phyloP scores from a whole-genome alignment of 192 early-diverging fungal genomes.

The Podila verticillata region DNA sequence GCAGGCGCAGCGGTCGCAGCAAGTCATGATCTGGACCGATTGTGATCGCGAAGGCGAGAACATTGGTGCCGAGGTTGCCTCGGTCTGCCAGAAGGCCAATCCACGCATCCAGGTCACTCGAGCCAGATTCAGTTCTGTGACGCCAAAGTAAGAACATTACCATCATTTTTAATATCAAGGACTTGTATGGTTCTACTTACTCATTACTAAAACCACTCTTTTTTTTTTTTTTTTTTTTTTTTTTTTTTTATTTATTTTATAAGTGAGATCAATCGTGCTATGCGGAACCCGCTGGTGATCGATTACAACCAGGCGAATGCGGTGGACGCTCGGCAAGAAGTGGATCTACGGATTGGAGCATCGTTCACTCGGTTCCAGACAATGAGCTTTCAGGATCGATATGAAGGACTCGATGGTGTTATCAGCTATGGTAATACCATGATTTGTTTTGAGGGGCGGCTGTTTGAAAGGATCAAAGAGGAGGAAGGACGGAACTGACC shows the following conservation, averaged over 20 bases:
- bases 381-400: constrained; percentile 65
- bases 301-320: constrained; percentile 81
- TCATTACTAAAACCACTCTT: too few species aligned
- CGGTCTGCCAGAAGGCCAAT: constrained; percentile 73
- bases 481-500: neutral
- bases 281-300: constrained; percentile 73
- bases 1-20: constrained; percentile 67
- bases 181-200: too few species aligned
- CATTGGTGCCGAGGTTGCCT: constrained; percentile 87
- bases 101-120: constrained; percentile 74
- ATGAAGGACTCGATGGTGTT: constrained; percentile 61
- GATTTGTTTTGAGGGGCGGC: neutral
- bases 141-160: constrained; percentile 62
- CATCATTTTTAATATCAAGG: neutral
- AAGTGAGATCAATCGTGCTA: constrained; percentile 83
- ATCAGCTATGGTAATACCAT: constrained; percentile 81
- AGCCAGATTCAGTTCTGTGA: constrained; percentile 91
- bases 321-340: constrained; percentile 84
- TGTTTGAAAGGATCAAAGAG: neutral
- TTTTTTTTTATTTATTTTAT: neutral
- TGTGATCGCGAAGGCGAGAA: constrained; percentile 97
- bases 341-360: constrained; percentile 93
- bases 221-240: neutral
- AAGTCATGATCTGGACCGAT: constrained; percentile 98
- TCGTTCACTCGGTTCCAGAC: constrained; percentile 96